These are phyloP conservation scores for Phalaenopsis equestris DNA, from an alignment of 106 monocot species.

Conservation along the genomic window DNA sequence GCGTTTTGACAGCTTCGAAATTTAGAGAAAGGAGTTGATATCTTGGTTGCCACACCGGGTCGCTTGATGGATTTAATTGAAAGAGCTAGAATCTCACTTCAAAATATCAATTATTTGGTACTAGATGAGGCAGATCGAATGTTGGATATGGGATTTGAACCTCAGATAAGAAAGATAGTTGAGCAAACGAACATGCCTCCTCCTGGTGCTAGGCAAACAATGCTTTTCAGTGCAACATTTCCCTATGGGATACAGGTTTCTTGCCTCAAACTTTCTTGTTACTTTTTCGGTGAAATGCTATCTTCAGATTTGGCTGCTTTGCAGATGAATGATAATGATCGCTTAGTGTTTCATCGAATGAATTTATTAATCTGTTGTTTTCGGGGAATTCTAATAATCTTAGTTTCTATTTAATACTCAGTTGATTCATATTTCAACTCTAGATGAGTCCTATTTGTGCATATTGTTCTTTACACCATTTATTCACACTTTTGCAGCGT, in stretches of 20 bases:
- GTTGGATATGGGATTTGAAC: slow-evolving; percentile 99
- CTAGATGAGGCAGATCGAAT: slow-evolving; percentile 96
- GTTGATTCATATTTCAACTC: not conserved
- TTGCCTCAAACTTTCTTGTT: not conserved
- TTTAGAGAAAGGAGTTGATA: slow-evolving; percentile 85
- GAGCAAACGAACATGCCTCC: slow-evolving; percentile 94
- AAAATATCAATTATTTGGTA: slow-evolving; percentile 68
- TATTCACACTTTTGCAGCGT: slow-evolving; percentile 4
- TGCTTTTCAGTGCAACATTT: slow-evolving; percentile 96
- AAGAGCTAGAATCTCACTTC: slow-evolving; percentile 79
- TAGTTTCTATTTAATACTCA: not conserved
- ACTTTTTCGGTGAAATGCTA: no score
- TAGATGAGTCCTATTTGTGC: not conserved
- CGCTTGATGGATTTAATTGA: slow-evolving; percentile 86
- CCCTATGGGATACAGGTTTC: slow-evolving; percentile 83
- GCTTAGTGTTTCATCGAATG: not conserved
- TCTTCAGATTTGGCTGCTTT: no score
- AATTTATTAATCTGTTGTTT: not conserved
- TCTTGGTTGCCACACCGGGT: slow-evolving; percentile 96
- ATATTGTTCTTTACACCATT: not conserved
- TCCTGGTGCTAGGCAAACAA: slow-evolving; percentile 74
- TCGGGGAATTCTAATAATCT: no score
- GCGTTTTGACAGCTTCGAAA: slow-evolving; percentile 52
- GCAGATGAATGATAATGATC: not conserved
- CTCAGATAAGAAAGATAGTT: slow-evolving; percentile 89